A percentile compares a stretch with the other conserved stretches of the same genome.
phyloP scores from a whole-genome alignment of 805 yeast species.

The Sugiyamaella marilandica region DNA sequence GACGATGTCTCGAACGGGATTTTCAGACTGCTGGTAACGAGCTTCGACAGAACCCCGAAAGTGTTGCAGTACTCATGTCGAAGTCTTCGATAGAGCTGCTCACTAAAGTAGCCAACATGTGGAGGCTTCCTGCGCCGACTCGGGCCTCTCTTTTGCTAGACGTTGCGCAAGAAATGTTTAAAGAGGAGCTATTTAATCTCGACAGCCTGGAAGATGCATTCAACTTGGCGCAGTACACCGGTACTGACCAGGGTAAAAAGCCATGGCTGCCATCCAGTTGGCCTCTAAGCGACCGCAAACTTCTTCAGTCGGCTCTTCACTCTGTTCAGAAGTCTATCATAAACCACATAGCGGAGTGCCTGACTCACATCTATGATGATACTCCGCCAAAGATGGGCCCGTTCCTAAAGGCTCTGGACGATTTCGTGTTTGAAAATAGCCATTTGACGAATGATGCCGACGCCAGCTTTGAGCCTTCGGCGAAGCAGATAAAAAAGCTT shows the following conservation, averaged over 20 bases:
- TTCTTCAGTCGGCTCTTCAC: slow-evolving; percentile 46
- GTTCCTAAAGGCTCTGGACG: slow-evolving; percentile 44
- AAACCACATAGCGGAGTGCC: slow-evolving; percentile 39
- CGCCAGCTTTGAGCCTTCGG: slow-evolving; percentile 34
- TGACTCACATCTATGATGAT: slow-evolving; percentile 37
- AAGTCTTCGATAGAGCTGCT: slow-evolving; percentile 44
- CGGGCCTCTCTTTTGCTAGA: slow-evolving; percentile 47
- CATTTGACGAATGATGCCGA: slow-evolving; percentile 34
- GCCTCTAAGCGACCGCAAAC: slow-evolving; percentile 45
- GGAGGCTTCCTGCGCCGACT: slow-evolving; percentile 55
- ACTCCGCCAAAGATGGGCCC: slow-evolving; percentile 58
- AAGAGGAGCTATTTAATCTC: slow-evolving; percentile 26
- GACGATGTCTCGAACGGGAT: slow-evolving; percentile 44
- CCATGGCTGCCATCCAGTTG: slow-evolving; percentile 33
- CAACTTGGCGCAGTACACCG: slow-evolving; percentile 28
- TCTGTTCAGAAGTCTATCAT: slow-evolving; percentile 45
- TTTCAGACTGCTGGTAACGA: slow-evolving; percentile 18
- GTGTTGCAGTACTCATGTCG: slow-evolving; percentile 32
- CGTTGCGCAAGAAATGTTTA: slow-evolving; percentile 41
- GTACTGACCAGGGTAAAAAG: slow-evolving; percentile 23
- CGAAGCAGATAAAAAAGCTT: slow-evolving; percentile 41
- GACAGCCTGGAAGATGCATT: slow-evolving; percentile 34
- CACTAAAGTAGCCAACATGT: slow-evolving; percentile 43
- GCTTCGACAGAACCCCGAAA: slow-evolving; percentile 19
- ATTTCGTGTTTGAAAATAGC: slow-evolving; percentile 46